Evolutionary conservation across 169 alveolate species (phyloP), one percentile per base, ranked within the genome.

Genomic region (Neospora caninum): DNA sequence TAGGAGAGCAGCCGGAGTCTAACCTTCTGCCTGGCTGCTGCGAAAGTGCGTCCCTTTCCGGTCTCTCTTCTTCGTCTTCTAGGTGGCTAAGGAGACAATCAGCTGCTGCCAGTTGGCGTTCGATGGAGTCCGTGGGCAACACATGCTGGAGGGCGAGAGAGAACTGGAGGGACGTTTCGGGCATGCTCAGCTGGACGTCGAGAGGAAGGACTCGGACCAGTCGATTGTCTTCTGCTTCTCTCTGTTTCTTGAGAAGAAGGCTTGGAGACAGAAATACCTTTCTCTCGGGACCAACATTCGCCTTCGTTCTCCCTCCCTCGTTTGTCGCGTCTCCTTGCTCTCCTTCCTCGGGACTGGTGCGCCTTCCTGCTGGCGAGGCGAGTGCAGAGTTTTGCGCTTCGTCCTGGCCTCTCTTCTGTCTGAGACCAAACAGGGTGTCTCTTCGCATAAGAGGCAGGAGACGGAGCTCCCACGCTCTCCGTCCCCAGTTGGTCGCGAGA

Each of bases 71-170:
- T 16, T 73, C 84, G 10, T 78, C 86, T 22, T 78, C 86, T n/a
- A 82, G 54, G 69, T 18, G 69, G 38, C 89, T 82, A 13, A 82
- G 67, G 89, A 82, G 89, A 41, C 89, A 41, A 36, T 82, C 89
- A 29, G 67, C 89, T 20, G 89, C 64, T 36, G 34, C 64, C 89
- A 82, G 20, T 38, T 82, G 89, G 39, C 89, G 67, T 67, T 42
- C 67, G 41, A 82, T 82, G 38, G 69, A 1, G 64, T 29, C 16
- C 67, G 89, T 82, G 39, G 89, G 89, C 43, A 82, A 67, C 4
- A 36, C 43, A 20, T 25, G 89, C 53, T 82, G 89, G 54, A 82
- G n/a, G 31, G 89, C 89, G 25, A 42, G 69, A 13, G 89, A 27
- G 67, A 41, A 82, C 89, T 82, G 54, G 31, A 82, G 67, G 10